Evolutionary conservation across 78 protist species (phyloP), one percentile per base, ranked within the genome.

Genomic region (Dictyostelium firmibasis): DNA sequence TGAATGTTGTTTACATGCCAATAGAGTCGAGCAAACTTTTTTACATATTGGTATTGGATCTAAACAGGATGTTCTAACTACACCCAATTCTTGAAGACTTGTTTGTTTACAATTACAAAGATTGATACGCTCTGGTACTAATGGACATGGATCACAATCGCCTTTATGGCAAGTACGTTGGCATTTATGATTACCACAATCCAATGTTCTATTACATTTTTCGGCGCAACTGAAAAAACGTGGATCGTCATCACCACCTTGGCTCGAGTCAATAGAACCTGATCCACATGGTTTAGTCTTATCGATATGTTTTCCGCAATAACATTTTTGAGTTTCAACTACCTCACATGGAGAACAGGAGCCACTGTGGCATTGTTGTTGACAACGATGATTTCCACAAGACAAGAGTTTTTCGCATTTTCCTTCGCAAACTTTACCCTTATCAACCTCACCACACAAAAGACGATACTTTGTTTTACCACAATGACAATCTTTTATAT

Each of bases 311-410:
- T 83, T 83, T 47, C 96, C 96, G 53, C 96, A 93, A 53, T 93
- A 93, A 43, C 96, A 93, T 36, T 83, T 81, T 64, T 93, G 96
- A 20, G 84, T 74, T 33, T 86, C 96, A 5, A 43, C 18, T 20
- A 82, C 85, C 18, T 74, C 41, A 74, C 97, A 96, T 18, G 96
- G 94, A 1, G 50, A 20, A 29, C 97, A 96, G 1, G 84, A 47
- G 4, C 96, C 96, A 9, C 74, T 23, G 50, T 96, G 97, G 50
- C 97, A 96, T 44, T n/a, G 20, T 25, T 38, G 70, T 3, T 18
- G 53, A 47, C 97, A 96, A 4, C 7, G 14, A 83, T 96, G 97
- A 23, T 72, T 78, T 0, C 96, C 96, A 64, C 97, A 96, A 1
- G 85, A 13, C 41, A 92, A 81, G 27, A 23, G 64, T 25, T 44